phyloP scores from a whole-genome alignment of 352 stramenopile genomes.

The Pythium rishiriense region DNA sequence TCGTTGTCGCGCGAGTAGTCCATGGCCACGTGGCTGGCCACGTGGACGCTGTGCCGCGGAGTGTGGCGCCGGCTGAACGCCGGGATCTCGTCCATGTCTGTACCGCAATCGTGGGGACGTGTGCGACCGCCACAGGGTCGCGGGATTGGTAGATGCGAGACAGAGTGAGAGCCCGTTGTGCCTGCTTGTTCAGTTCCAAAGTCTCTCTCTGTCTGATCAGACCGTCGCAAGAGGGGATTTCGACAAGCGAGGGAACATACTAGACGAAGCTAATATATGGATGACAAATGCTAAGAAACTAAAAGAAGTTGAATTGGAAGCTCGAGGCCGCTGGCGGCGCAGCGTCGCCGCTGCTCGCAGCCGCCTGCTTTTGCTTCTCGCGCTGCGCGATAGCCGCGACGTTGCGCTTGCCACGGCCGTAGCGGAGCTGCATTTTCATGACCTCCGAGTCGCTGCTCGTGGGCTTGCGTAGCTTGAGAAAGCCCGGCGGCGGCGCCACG shows the following conservation, averaged over 20 bases:
- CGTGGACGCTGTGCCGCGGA: background rate
- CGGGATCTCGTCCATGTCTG: slow-evolving; percentile 19
- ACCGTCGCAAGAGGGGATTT: background rate
- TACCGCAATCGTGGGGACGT: background rate
- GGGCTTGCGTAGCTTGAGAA: slow-evolving; percentile 61
- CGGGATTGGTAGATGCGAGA: no score
- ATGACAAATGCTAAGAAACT: slow-evolving; percentile 11
- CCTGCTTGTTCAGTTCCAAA: no score
- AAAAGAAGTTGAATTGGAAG: slow-evolving; percentile 37
- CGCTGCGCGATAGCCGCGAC: slow-evolving; percentile 50
- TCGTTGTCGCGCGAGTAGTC: background rate
- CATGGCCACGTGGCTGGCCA: background rate
- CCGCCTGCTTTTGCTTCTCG: slow-evolving; percentile 36
- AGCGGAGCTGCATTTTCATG: slow-evolving; percentile 71
- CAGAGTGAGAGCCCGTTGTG: no score
- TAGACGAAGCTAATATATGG: slow-evolving; percentile 14
- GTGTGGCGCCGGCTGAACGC: slow-evolving; percentile 23
- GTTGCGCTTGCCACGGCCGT: slow-evolving; percentile 61
- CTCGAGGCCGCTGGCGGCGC: background rate
- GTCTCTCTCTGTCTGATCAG: no score
- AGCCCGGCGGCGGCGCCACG: slow-evolving; percentile 30
- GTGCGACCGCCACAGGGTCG: background rate
- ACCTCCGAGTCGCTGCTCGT: slow-evolving; percentile 67
- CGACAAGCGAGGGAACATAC: background rate
- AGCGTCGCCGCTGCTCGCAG: background rate